phyloP scores from a whole-genome alignment of 352 stramenopile genomes.

The Elongisporangium senticosum region DNA sequence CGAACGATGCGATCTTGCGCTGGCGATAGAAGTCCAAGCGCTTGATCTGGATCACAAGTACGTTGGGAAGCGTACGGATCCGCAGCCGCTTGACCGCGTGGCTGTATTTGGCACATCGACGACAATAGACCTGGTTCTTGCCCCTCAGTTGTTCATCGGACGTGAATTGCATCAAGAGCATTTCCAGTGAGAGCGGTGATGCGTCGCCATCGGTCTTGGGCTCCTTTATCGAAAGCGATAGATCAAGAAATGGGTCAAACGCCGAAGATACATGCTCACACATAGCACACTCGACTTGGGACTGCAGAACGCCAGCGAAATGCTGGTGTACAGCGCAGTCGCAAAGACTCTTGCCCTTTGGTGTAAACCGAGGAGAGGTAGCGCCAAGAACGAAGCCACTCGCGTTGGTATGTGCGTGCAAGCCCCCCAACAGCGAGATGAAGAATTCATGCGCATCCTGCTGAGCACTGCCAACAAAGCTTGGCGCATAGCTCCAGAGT shows the following conservation, averaged over 20 bases:
- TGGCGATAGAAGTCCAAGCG: conserved; percentile 67
- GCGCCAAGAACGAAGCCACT: conserved; percentile 30
- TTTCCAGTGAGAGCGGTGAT: conserved; percentile 20
- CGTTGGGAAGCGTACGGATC: conserved; percentile 52
- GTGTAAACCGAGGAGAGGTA: conserved; percentile 52
- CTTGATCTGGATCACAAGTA: conserved; percentile 74
- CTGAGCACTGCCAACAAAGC: conserved; percentile 54
- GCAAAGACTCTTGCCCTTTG: conserved; percentile 50
- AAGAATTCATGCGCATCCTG: conserved; percentile 79
- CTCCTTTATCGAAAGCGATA: conserved; percentile 54
- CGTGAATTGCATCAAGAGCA: conserved; percentile 43
- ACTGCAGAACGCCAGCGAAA: conserved; percentile 59
- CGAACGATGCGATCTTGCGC: conserved; percentile 41
- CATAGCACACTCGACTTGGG: conserved; percentile 47
- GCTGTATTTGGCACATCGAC: conserved; percentile 44
- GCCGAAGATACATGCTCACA: conserved; percentile 47
- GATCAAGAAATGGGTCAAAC: conserved; percentile 69
- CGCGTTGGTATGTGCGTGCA: conserved; percentile 56
- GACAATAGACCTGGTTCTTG: conserved; percentile 62
- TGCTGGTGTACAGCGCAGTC: conserved; percentile 70
- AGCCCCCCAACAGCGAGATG: conserved; percentile 47
- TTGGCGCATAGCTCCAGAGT: conserved; percentile 46
- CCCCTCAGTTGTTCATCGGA: conserved; percentile 49
- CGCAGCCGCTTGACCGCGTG: conserved; percentile 58
- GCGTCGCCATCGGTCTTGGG: conserved; percentile 2